Percentiles rank a stretch among this genome's conserved stretches.
These are phyloP conservation scores for Hypsizygus marmoreus DNA, from an alignment of 768 basidiomycete genomes.

Conservation along the genomic window DNA sequence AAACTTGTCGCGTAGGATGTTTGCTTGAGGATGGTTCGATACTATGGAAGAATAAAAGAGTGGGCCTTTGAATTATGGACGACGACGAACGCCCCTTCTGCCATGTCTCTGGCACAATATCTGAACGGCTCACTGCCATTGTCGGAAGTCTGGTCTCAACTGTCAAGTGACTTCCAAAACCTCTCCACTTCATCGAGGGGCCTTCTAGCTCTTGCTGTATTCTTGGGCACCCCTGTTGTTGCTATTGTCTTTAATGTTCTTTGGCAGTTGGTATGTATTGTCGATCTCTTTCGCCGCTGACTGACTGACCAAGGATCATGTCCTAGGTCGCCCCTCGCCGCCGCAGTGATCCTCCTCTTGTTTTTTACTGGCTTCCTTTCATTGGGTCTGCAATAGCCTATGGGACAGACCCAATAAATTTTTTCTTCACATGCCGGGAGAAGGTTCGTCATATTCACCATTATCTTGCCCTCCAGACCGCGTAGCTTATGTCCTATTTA, in stretches of 20 bases:
- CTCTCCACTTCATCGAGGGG: conserved; percentile 36
- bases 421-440: conserved; percentile 76
- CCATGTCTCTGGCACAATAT: conserved; percentile 38
- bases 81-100: no score
- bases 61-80: no score
- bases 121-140: conserved; percentile 40
- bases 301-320: neutral
- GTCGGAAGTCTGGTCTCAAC: conserved; percentile 46
- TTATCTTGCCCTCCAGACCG: neutral
- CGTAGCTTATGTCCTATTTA: neutral
- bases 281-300: conserved; percentile 6
- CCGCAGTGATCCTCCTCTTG: conserved; percentile 80
- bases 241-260: conserved; percentile 73
- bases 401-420: conserved; percentile 90
- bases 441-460: conserved; percentile 52
- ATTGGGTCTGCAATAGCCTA: conserved; percentile 89
- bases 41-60: no score
- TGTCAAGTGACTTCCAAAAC: conserved; percentile 41
- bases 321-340: conserved; percentile 75
- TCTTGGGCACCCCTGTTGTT: conserved; percentile 70
- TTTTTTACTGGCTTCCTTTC: conserved; percentile 91
- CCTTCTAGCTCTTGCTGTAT: conserved; percentile 41
- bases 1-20: no score
- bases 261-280: conserved; percentile 72
- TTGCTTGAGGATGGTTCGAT: no score